phyloP scores from a whole-genome alignment of 2,329 filamentous ascomycete genomes.

The Colletotrichum tropicale region DNA sequence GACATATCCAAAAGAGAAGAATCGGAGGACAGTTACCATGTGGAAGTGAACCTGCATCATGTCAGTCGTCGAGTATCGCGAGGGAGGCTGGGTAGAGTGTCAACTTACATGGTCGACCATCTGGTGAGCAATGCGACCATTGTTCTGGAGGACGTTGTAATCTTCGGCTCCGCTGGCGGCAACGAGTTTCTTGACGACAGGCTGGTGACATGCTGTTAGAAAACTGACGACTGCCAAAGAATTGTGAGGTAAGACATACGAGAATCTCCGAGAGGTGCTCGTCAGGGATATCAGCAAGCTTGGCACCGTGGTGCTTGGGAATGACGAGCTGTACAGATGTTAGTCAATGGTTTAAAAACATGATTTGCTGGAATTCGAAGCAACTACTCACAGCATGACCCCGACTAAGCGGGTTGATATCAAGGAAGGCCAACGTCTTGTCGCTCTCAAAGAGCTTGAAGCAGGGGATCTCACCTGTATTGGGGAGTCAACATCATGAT shows the following conservation, averaged over 20 bases:
- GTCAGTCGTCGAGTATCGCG: neutral
- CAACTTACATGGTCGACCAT: constrained; percentile 83
- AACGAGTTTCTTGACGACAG: constrained; percentile 87
- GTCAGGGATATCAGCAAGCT: constrained; percentile 91
- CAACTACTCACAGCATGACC: constrained; percentile 78
- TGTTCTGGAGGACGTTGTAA: constrained; percentile 97
- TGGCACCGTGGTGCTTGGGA: constrained; percentile 91
- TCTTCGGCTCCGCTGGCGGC: constrained; percentile 75
- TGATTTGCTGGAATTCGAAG: neutral
- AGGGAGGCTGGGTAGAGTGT: neutral
- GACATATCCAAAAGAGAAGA: neutral
- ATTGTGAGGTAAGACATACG: constrained; percentile 47
- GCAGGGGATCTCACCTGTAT: constrained; percentile 86
- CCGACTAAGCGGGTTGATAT: constrained; percentile 87
- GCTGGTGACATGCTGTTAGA: constrained; percentile 42
- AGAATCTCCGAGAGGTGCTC: constrained; percentile 83
- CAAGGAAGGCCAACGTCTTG: constrained; percentile 93
- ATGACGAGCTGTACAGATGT: constrained; percentile 77
- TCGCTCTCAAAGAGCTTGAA: constrained; percentile 97
- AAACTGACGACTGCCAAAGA: neutral
- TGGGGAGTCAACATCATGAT: constrained; percentile 14
- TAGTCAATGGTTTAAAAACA: neutral
- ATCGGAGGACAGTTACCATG: constrained; percentile 62
- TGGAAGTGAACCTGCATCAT: constrained; percentile 82
- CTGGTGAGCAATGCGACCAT: constrained; percentile 90